A percentile compares a stretch with the other conserved stretches of the same genome.
These are phyloP conservation scores for Vaccinium myrtillus DNA, from an alignment of 148 eudicot genomes.

Conservation along the genomic window DNA sequence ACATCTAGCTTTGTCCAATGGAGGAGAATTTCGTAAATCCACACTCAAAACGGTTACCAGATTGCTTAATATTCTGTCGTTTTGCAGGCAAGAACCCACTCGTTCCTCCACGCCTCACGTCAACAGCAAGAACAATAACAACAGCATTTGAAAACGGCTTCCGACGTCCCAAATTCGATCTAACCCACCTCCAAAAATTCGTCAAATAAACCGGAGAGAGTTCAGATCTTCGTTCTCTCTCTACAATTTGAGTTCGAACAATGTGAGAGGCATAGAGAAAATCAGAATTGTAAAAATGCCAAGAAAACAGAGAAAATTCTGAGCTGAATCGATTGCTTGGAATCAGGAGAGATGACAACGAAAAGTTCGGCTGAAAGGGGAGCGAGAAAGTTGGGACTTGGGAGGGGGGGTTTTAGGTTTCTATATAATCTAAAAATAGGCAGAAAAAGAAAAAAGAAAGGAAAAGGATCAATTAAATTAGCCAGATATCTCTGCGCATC, in stretches of 20 bases:
- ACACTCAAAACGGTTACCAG: slow-evolving; percentile 11
- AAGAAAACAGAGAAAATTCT: slow-evolving; percentile 8
- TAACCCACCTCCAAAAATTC: slow-evolving; percentile 1
- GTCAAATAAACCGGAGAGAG: background rate
- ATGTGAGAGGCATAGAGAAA: background rate
- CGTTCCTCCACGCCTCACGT: slow-evolving; percentile 20
- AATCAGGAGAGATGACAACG: slow-evolving; percentile 12
- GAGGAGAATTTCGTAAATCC: background rate
- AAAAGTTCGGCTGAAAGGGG: slow-evolving; percentile 25
- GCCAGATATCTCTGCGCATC: slow-evolving; percentile 16
- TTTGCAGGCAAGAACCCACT: slow-evolving; percentile 17
- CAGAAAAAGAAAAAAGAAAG: background rate
- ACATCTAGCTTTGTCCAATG: background rate
- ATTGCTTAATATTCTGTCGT: slow-evolving; percentile 14
- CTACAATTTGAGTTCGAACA: slow-evolving; percentile 5
- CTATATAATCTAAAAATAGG: background rate
- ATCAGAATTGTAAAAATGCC: background rate
- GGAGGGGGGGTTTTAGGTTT: slow-evolving; percentile 13
- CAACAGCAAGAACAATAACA: background rate
- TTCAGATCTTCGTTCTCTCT: background rate
- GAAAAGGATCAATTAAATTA: slow-evolving; percentile 7
- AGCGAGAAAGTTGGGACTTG: slow-evolving; percentile 22
- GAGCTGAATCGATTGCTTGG: slow-evolving; percentile 19
- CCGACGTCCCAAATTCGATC: slow-evolving; percentile 6
- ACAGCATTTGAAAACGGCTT: background rate